Evolutionary conservation across 306 rosid genomes (phyloP).

Genomic region (Dicorynia guianensis): DNA sequence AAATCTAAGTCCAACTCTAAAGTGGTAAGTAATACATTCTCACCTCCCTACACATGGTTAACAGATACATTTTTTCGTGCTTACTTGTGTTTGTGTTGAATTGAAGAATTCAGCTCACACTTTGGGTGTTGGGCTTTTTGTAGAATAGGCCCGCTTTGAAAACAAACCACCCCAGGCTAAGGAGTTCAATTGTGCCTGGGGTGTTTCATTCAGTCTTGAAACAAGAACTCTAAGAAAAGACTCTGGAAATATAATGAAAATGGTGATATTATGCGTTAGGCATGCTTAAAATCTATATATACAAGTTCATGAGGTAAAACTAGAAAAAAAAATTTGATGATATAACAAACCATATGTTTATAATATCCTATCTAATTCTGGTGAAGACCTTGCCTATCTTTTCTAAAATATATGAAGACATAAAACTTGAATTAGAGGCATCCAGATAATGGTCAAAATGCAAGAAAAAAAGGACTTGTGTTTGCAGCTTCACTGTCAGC

Average conservation of each 20-base stretch:
- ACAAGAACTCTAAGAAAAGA: too few species aligned
- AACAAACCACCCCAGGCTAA: conserved; percentile 10
- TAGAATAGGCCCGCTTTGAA: conserved; percentile 19
- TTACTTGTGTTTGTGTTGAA: conserved; percentile 12
- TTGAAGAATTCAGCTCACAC: conserved; percentile 19
- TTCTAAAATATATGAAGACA: neutral
- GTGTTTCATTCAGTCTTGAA: neutral
- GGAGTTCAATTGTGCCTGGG: neutral
- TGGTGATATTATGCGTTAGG: conserved; percentile 15
- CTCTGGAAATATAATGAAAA: neutral
- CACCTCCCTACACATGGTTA: neutral
- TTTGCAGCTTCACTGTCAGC: conserved; percentile 8
- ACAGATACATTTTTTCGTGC: conserved; percentile 8
- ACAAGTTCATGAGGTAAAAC: conserved; percentile 1
- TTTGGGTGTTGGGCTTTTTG: conserved; percentile 21
- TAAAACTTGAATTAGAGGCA: neutral
- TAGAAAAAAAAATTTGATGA: neutral
- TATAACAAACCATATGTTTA: conserved; percentile 6
- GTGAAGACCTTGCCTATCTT: neutral
- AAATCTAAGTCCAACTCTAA: conserved; percentile 76
- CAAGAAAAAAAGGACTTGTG: neutral
- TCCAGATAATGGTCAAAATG: neutral
- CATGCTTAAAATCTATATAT: conserved; percentile 6
- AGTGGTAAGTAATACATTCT: conserved; percentile 51
- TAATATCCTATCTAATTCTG: neutral